A percentile compares a stretch with the other conserved stretches of the same genome.
These are phyloP conservation scores for Malassezia japonica DNA, from an alignment of 1,284 basidiomycete genomes.

Conservation along the genomic window DNA sequence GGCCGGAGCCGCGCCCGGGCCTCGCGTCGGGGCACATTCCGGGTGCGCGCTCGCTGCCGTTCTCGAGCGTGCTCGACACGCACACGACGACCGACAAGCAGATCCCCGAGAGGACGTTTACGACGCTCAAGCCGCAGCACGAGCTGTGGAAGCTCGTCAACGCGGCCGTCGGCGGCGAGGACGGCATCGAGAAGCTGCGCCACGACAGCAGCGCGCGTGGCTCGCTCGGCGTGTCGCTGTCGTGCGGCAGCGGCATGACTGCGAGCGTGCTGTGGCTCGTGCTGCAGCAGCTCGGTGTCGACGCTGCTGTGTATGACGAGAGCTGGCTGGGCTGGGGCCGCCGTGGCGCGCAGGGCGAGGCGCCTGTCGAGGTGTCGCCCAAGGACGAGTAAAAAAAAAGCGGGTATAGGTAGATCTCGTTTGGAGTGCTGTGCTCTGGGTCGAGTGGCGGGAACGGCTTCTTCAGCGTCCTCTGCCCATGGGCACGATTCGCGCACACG, in stretches of 20 bases:
- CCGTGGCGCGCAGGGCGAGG: conserved; percentile 10
- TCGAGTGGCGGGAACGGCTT: no score
- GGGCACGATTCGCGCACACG: no score
- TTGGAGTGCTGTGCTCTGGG: no score
- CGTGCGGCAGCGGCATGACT: conserved; percentile 70
- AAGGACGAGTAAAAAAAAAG: not conserved
- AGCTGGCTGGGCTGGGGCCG: conserved; percentile 38
- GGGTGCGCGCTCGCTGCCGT: conserved; percentile 72
- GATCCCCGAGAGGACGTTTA: conserved; percentile 48
- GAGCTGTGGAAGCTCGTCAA: conserved; percentile 52
- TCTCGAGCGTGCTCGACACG: conserved; percentile 63
- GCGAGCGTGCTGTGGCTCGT: conserved; percentile 86
- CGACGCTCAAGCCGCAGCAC: conserved; percentile 37
- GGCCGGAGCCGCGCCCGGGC: conserved; percentile 79
- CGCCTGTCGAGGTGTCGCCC: conserved; percentile 10
- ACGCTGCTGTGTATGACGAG: conserved; percentile 67
- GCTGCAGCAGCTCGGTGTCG: conserved; percentile 60
- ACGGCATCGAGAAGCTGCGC: conserved; percentile 37
- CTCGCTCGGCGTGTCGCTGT: conserved; percentile 19
- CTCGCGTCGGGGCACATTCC: conserved; percentile 90
- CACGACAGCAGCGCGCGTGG: conserved; percentile 30
- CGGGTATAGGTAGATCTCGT: no score
- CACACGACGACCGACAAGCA: conserved; percentile 49
- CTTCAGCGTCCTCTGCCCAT: no score
- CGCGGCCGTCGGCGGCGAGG: conserved; percentile 54